A percentile compares a stretch with the other conserved stretches of the same genome.
phyloP scores from a whole-genome alignment of 352 stramenopile genomes.

The Globisporangium viniferum region DNA sequence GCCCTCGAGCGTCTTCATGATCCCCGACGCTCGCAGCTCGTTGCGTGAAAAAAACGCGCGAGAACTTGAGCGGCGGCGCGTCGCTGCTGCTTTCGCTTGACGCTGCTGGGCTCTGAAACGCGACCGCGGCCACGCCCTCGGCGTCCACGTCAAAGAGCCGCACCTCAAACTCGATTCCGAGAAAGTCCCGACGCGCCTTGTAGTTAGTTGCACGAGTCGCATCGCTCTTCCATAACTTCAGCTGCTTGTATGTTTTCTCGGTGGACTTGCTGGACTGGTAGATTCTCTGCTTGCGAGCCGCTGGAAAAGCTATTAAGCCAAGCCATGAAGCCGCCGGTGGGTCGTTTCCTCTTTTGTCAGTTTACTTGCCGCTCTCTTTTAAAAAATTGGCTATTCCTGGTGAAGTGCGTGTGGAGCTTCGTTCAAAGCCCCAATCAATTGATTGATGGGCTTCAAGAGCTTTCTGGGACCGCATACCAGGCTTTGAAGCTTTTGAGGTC shows the following conservation, averaged over 20 bases:
- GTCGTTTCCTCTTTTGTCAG: neutral
- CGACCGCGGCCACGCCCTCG: slow-evolving; percentile 54
- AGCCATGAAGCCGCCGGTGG: neutral
- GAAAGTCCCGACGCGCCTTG: slow-evolving; percentile 56
- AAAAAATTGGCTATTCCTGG: neutral
- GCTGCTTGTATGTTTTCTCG: neutral
- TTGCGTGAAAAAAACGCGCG: slow-evolving; percentile 50
- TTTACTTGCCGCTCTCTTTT: neutral
- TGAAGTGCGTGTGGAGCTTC: neutral
- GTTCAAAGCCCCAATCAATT: neutral
- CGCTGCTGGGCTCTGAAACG: slow-evolving; percentile 28
- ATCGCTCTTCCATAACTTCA: slow-evolving; percentile 15
- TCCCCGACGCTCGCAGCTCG: slow-evolving; percentile 42
- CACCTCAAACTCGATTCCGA: slow-evolving; percentile 66
- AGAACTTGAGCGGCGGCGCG: slow-evolving; percentile 55
- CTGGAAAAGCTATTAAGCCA: neutral
- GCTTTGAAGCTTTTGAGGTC: neutral
- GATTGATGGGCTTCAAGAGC: neutral
- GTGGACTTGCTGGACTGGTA: neutral
- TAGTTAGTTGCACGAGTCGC: slow-evolving; percentile 50
- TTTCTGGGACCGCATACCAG: neutral
- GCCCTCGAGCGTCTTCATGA: slow-evolving; percentile 60
- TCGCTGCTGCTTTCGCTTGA: slow-evolving; percentile 18
- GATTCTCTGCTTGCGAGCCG: neutral
- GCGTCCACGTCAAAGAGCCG: slow-evolving; percentile 72